Conservation (phyloP, 2,329 filamentous ascomycete genomes). For the Talaromyces sp. region DNA sequence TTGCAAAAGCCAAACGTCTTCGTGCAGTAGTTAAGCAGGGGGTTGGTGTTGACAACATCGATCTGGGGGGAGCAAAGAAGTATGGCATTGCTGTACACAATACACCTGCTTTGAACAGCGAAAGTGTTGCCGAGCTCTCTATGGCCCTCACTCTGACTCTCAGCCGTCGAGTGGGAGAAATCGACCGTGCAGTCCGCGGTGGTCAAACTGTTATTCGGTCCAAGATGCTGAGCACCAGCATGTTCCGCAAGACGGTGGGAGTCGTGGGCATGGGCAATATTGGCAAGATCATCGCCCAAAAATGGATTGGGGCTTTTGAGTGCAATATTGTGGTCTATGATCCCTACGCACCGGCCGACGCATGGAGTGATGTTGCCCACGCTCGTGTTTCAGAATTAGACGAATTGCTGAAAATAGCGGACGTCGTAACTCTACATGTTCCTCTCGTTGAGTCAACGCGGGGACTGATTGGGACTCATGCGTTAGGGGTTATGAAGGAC, state of each 20-base stretch:
- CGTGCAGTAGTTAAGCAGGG: constrained; percentile 24
- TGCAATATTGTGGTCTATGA: constrained; percentile 27
- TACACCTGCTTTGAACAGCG: constrained; percentile 21
- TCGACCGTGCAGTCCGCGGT: constrained; percentile 20
- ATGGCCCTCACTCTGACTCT: constrained; percentile 26
- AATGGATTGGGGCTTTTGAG: constrained; percentile 28
- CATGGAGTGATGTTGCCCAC: constrained; percentile 18
- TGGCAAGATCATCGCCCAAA: constrained; percentile 27
- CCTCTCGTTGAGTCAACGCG: constrained; percentile 24
- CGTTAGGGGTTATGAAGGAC: constrained; percentile 27
- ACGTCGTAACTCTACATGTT: constrained; percentile 25
- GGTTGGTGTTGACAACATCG: constrained; percentile 25
- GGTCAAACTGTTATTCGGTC: constrained; percentile 20
- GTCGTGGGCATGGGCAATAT: constrained; percentile 36
- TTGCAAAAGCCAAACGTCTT: constrained; percentile 19
- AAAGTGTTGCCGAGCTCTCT: constrained; percentile 30
- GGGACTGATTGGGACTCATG: constrained; percentile 21
- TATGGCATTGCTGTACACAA: constrained; percentile 19
- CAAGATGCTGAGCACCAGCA: constrained; percentile 20
- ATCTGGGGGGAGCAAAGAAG: constrained; percentile 17
- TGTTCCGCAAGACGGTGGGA: constrained; percentile 28
- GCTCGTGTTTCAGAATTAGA: background rate
- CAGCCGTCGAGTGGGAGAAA: constrained; percentile 22
- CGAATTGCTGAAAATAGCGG: background rate
- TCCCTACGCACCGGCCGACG: constrained; percentile 21